Base-by-base conservation (phyloP, 345 rosid genomes). In the Rhizophora mangle region DNA sequence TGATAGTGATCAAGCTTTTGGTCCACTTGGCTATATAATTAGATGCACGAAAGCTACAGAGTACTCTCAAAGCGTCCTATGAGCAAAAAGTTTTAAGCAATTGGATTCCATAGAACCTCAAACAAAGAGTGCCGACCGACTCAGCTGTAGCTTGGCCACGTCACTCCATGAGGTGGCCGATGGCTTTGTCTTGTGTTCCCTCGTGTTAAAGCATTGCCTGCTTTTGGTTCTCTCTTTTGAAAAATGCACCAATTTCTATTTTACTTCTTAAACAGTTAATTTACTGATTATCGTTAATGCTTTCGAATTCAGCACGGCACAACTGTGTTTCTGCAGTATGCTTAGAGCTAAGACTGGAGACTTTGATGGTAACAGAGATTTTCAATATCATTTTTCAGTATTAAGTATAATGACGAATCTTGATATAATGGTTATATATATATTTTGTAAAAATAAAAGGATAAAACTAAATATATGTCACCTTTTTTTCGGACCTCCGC, bases 1-100 rank as follows among this genome's bases (percentile, higher is more conserved):
- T 57, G 66, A 73, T 77, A 68, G 70, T 60, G 77, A 61, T 65
- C 64, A 59, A 49, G 34, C 70, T 67, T 27, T 13, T 20, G 60
- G 77, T 78, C 86, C 78, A 82, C 79, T 80, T 85, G 88, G 79
- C 86, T 81, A 52, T 60, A 26, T 59, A 73, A 74, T 53, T 43
- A 43, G 55, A 49, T 68, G 69, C 77, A 54, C 69, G 73, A 80
- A 78, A 78, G 36, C 26, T 47, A 56, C 60, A 60, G 70, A 51
- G 57, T 63, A 60, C 71, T 32, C 58, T 24, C 53, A 59, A 62
- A 61, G 71, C 46, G 29, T 67, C 34, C 59, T 56, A 55, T 24
- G n/a, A 24, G 62, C 63, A 71, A 31, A 69, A 39, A 52, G n/a
- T 24, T 6, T 24, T 6, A 47, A 59, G 69, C 66, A 73, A 68